These are phyloP conservation scores for Lithospermum erythrorhizon DNA, from an alignment of 257 asterid genomes.

Conservation along the genomic window DNA sequence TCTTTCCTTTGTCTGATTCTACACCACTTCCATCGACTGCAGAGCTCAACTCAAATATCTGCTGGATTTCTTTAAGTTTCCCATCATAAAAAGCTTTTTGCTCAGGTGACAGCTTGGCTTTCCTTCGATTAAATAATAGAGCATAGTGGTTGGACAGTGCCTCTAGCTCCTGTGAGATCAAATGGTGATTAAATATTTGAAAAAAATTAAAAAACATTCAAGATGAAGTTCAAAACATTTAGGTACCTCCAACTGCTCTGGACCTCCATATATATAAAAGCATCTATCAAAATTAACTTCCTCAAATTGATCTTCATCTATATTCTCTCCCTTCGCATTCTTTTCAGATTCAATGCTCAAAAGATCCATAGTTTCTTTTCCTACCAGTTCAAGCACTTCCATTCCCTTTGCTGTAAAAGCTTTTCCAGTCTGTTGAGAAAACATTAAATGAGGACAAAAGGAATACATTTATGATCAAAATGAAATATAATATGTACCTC, in stretches of 20 bases:
- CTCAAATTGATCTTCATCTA: constrained; percentile 70
- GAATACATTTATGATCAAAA: constrained; percentile 7
- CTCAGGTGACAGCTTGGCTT: constrained; percentile 74
- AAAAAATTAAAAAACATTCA: constrained; percentile 9
- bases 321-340: constrained; percentile 29
- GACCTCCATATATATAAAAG: constrained; percentile 98
- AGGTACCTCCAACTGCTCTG: constrained; percentile 91
- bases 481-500: constrained; percentile 40
- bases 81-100: constrained; percentile 69
- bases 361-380: constrained; percentile 95
- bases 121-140: constrained; percentile 68
- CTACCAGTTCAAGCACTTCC: constrained; percentile 89
- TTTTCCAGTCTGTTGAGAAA: constrained; percentile 60
- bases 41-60: constrained; percentile 55
- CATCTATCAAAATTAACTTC: constrained; percentile 87
- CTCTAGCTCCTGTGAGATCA: constrained; percentile 70
- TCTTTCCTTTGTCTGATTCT: constrained; percentile 75
- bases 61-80: constrained; percentile 78
- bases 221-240: constrained; percentile 11
- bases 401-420: constrained; percentile 81
- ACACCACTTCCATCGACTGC: constrained; percentile 47
- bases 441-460: constrained; percentile 11
- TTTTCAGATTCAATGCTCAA: constrained; percentile 56
- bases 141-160: constrained; percentile 84
- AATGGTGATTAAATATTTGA: constrained; percentile 9